Conservation (phyloP, 768 basidiomycete genomes). For the Stropharia rugosoannulata region DNA sequence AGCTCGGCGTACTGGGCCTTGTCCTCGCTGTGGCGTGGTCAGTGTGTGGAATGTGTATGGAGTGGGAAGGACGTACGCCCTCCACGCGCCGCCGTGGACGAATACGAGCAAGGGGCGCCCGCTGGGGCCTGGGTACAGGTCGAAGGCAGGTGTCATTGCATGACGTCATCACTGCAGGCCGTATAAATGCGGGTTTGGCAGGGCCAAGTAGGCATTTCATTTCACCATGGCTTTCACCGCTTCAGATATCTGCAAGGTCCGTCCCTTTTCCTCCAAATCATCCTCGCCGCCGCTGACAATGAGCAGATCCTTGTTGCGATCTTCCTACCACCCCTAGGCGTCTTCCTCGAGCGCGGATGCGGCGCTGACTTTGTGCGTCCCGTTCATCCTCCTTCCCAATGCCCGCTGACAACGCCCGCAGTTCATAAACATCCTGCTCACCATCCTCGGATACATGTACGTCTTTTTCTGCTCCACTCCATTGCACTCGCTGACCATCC, state of each 20-base stretch:
- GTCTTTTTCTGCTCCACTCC: constrained; percentile 22
- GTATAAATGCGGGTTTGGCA: constrained; percentile 4
- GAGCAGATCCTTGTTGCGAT: constrained; percentile 58
- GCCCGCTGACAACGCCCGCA: constrained; percentile 15
- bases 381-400: constrained; percentile 2
- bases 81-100: constrained; percentile 86
- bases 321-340: constrained; percentile 79
- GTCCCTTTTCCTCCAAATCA: constrained; percentile 2
- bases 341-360: constrained; percentile 89
- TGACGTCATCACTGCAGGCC: constrained; percentile 29
- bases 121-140: constrained; percentile 42
- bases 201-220: not conserved
- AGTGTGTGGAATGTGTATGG: not conserved
- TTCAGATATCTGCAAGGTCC: constrained; percentile 79
- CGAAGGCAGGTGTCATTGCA: constrained; percentile 36
- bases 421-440: constrained; percentile 77
- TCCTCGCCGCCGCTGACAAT: constrained; percentile 11
- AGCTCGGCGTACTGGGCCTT: constrained; percentile 58
- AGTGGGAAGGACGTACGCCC: constrained; percentile 47
- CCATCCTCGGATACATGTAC: constrained; percentile 78
- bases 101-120: constrained; percentile 56
- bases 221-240: constrained; percentile 59
- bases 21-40: constrained; percentile 55
- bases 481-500: constrained; percentile 5
- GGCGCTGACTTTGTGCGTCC: constrained; percentile 66